Evolutionary conservation across 495 filamentous ascomycete genomes (phyloP).

Genomic region (Cercophora newfieldiana): DNA sequence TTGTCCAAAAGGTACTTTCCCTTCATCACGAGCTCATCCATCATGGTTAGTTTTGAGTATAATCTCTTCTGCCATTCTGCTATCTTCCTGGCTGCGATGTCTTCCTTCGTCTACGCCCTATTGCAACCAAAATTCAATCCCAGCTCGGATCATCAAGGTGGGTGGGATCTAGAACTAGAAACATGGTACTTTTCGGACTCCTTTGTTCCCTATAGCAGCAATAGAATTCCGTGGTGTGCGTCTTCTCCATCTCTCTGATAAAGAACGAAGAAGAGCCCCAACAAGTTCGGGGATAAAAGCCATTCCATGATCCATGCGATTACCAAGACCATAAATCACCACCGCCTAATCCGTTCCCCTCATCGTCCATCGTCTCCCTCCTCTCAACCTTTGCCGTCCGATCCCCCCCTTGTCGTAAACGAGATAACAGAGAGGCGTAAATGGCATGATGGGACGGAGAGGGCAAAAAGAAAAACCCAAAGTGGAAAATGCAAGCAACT

Average conservation of each 20-base stretch:
- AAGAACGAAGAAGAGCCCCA: neutral
- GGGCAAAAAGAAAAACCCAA: neutral
- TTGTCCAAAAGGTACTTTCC: neutral
- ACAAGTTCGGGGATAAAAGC: neutral
- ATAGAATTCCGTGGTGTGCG: neutral
- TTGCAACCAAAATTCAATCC: no score
- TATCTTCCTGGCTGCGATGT: neutral
- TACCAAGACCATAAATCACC: neutral
- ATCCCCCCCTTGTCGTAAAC: neutral
- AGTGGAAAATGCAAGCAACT: slow-evolving; percentile 7
- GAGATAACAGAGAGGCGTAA: neutral
- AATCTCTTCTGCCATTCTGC: neutral
- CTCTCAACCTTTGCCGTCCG: neutral
- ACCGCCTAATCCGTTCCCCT: neutral
- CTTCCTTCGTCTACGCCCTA: no score
- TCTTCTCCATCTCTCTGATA: neutral
- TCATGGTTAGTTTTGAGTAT: neutral
- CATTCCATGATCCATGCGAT: neutral
- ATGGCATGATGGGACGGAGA: neutral
- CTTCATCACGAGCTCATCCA: no score
- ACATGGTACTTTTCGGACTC: no score
- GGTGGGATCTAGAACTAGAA: no score
- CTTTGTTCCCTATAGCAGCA: neutral
- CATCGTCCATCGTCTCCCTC: neutral
- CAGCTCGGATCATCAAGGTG: no score